phyloP scores from a whole-genome alignment of 1,284 basidiomycete genomes.

The Ceratobasidium sp. region DNA sequence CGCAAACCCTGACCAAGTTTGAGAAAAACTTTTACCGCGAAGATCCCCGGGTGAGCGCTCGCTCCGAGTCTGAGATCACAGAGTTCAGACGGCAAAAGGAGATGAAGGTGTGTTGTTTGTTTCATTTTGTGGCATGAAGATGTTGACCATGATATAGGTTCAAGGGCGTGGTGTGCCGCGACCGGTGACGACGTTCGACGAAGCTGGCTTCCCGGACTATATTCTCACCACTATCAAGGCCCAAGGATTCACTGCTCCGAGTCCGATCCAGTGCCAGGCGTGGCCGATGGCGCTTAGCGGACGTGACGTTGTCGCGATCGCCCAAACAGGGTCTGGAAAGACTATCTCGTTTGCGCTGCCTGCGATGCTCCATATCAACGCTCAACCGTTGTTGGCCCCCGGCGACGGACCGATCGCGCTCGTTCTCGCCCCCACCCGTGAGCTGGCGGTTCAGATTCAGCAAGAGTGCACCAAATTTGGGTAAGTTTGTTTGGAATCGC shows the following conservation, averaged over 20 bases:
- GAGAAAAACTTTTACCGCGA: slow-evolving; percentile 99
- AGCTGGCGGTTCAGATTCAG: slow-evolving; percentile 98
- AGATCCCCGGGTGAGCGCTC: slow-evolving; percentile 85
- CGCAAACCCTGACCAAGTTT: slow-evolving; percentile 81
- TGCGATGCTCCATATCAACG: slow-evolving; percentile 99
- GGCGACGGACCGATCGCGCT: slow-evolving; percentile 98
- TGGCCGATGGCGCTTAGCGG: slow-evolving; percentile 98
- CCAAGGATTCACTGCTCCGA: slow-evolving; percentile 91
- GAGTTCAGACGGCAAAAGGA: slow-evolving; percentile 89
- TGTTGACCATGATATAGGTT: slow-evolving; percentile 67
- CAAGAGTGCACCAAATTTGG: slow-evolving; percentile 99
- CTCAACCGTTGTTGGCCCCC: slow-evolving; percentile 92
- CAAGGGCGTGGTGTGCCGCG: slow-evolving; percentile 91
- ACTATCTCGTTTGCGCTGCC: slow-evolving; percentile 98
- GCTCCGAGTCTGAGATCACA: slow-evolving; percentile 88
- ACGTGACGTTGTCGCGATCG: slow-evolving; percentile 95
- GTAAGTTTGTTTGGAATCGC: slow-evolving; percentile 59
- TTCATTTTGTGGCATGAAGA: slow-evolving; percentile 15
- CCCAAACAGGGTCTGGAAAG: slow-evolving; percentile 97
- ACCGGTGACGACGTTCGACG: slow-evolving; percentile 93
- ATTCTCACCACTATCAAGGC: slow-evolving; percentile 93
- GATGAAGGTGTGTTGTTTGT: slow-evolving; percentile 76
- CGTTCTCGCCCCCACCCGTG: slow-evolving; percentile 97
- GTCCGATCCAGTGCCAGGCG: slow-evolving; percentile 97
- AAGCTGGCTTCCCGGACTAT: slow-evolving; percentile 97